phyloP scores from a whole-genome alignment of 768 basidiomycete species.

The Boletus sensibilis region DNA sequence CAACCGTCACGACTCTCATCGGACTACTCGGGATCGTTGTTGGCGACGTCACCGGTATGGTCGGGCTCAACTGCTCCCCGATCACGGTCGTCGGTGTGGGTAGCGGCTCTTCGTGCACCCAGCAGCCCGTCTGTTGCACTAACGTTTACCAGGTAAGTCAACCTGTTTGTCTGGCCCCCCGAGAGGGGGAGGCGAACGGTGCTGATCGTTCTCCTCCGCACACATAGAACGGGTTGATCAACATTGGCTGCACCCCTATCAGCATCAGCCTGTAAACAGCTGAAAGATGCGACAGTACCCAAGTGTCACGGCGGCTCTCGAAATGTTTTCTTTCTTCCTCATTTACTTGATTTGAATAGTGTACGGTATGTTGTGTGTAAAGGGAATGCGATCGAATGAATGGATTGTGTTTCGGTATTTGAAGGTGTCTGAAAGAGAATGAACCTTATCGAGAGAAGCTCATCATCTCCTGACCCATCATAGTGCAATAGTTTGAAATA shows the following conservation, averaged over 20 bases:
- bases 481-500: not conserved
- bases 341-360: not conserved
- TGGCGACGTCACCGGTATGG: not conserved
- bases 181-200: too few relatives aligned
- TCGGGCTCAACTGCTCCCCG: conserved; percentile 10
- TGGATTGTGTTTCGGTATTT: not conserved
- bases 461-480: not conserved
- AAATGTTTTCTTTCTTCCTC: not conserved
- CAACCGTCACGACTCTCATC: not conserved
- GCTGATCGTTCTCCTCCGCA: not conserved
- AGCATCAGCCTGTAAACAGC: not conserved
- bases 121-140: conserved; percentile 20
- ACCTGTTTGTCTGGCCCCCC: not conserved
- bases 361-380: not conserved
- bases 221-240: conserved; percentile 11
- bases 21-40: not conserved
- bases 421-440: not conserved
- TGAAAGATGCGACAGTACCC: not conserved
- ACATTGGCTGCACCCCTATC: conserved; percentile 18
- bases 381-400: not conserved
- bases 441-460: not conserved
- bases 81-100: not conserved
- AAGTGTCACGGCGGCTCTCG: not conserved
- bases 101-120: conserved; percentile 1
- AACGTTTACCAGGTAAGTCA: conserved; percentile 6